Percentiles rank a stretch among this genome's conserved stretches.
Conservation (phyloP, 2,329 filamentous ascomycete genomes). For the Pseudocercospora musae region DNA sequence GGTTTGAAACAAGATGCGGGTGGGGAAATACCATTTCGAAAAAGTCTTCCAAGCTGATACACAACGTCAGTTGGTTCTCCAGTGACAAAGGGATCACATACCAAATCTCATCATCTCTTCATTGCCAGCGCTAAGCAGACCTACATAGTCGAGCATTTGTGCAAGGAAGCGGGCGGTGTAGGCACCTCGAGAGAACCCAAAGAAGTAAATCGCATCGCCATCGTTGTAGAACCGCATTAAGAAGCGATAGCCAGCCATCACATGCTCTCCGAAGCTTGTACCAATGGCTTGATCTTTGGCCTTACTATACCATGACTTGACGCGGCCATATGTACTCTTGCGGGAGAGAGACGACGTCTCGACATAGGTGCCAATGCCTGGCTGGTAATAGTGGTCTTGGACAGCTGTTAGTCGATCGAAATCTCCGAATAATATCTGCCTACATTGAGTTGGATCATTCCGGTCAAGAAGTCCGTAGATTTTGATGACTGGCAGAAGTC, state of each 20-base stretch:
- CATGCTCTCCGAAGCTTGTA: constrained; percentile 76
- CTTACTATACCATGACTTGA: constrained; percentile 41
- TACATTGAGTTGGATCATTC: background rate
- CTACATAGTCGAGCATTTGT: constrained; percentile 67
- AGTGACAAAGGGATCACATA: background rate
- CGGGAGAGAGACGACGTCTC: background rate
- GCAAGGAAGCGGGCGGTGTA: constrained; percentile 52
- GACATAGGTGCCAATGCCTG: constrained; percentile 1
- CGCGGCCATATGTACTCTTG: background rate
- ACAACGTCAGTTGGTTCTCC: background rate
- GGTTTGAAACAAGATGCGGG: background rate
- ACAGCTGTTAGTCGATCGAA: background rate
- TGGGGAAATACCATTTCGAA: constrained; percentile 53
- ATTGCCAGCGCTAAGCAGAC: constrained; percentile 74
- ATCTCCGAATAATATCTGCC: background rate
- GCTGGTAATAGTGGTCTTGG: constrained; percentile 1
- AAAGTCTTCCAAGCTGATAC: constrained; percentile 71
- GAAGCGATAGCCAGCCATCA: constrained; percentile 67
- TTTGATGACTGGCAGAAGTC: background rate
- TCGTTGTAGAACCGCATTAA: constrained; percentile 33
- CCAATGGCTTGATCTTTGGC: constrained; percentile 78
- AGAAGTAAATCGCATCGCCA: constrained; percentile 20
- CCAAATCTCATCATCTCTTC: constrained; percentile 76
- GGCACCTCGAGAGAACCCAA: constrained; percentile 24
- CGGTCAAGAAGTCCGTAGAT: background rate